Base-by-base conservation (phyloP, 2,329 filamentous ascomycete genomes). In the Setomelanomma holmii region DNA sequence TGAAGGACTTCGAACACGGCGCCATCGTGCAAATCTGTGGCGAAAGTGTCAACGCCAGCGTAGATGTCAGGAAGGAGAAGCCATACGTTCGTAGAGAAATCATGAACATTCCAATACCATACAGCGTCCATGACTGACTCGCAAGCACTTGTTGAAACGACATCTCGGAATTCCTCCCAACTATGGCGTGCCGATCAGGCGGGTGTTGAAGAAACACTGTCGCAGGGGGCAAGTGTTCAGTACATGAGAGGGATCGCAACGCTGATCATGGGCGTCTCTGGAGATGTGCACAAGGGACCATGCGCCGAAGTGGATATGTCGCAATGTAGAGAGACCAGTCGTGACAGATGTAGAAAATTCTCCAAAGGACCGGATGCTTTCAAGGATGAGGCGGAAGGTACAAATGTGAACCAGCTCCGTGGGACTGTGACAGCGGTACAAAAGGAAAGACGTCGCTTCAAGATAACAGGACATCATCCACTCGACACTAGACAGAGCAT, bases 71-170 rank as follows among this genome's bases (percentile, higher is more conserved):
- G 12, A 21, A 12, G 17, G 11, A 38, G 30, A n/a, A 8, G 14
- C 62, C 64, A 56, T 45, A 72, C 69, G 61, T 61, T 52, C 69
- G 56, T n/a, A 69, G 23, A 10, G 51, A 14, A 33, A 72, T 70
- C 20, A 67, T 44, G 35, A 63, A 55, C 47, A 71, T 70, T 12
- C 68, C 65, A 30, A 71, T 57, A 5, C 61, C 59, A 48, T 69
- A 71, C 4, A 71, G 45, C 11, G 51, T 58, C 69, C 69, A 72
- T 54, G 67, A 69, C 21, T 70, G 55, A 17, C 39, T 51, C 6
- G 55, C 56, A 35, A 71, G 21, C 27, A 64, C 27, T 17, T 30
- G 45, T 45, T 60, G 56, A 19, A 71, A 68, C 8, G 55, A 55
- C 8, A 44, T 30, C 6, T 57, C 60, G 46, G 63, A 62, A 20